phyloP scores from a whole-genome alignment of 2,329 filamentous ascomycete genomes.

The Penicillium sp. region DNA sequence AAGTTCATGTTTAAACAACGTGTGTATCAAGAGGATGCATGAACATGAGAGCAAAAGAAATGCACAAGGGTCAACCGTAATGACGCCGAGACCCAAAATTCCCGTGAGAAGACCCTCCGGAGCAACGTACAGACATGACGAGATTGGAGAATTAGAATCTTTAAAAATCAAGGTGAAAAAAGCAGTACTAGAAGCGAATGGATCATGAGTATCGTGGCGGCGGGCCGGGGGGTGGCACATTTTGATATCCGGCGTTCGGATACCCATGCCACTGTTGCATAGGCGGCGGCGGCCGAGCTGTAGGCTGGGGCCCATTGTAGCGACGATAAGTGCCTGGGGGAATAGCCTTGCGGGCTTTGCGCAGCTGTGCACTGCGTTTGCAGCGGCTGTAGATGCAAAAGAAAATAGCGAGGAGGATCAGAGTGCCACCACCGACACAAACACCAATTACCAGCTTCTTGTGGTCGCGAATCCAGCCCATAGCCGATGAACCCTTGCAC shows the following conservation, averaged over 20 bases:
- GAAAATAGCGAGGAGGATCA: slow-evolving; percentile 69
- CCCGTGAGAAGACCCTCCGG: not conserved
- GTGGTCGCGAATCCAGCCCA: slow-evolving; percentile 76
- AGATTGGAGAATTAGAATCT: not conserved
- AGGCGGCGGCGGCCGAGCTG: slow-evolving; percentile 10
- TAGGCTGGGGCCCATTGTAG: slow-evolving; percentile 10
- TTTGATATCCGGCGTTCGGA: slow-evolving; percentile 29
- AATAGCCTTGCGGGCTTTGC: slow-evolving; percentile 15
- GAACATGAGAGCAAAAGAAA: not conserved
- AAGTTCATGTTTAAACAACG: not conserved
- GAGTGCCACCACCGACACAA: slow-evolving; percentile 67
- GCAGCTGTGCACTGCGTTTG: slow-evolving; percentile 37
- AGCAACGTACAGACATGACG: not conserved
- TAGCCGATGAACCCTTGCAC: slow-evolving; percentile 71
- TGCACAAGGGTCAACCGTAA: not conserved
- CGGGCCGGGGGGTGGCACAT: slow-evolving; percentile 22
- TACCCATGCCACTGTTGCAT: slow-evolving; percentile 29
- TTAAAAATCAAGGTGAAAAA: slow-evolving; percentile 5
- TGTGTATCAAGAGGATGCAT: not conserved
- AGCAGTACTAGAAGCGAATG: slow-evolving; percentile 1
- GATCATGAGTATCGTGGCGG: slow-evolving; percentile 30
- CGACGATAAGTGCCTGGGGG: slow-evolving; percentile 9
- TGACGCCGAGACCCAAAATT: slow-evolving; percentile 3
- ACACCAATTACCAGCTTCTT: slow-evolving; percentile 82
- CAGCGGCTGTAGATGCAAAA: slow-evolving; percentile 66